Conservation (phyloP, 441 rosid genomes). For the Aleurites moluccanus region DNA sequence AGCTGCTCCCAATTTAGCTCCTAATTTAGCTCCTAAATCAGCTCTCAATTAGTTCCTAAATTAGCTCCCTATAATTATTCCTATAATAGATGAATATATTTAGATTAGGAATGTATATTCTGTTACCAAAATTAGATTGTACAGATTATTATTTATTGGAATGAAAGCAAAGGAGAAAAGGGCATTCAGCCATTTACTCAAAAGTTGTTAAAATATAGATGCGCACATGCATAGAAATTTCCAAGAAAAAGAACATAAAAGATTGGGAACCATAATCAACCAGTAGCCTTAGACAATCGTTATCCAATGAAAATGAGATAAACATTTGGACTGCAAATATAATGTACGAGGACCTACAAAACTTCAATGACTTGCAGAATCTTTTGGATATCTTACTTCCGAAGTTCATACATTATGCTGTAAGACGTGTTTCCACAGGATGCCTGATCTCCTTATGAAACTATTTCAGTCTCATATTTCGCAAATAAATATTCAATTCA, state of each 20-base stretch:
- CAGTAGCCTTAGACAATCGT: background rate
- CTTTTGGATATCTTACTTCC: background rate
- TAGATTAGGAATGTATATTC: too few relatives aligned
- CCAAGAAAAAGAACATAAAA: background rate
- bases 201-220: too few relatives aligned
- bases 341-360: background rate
- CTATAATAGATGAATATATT: too few relatives aligned
- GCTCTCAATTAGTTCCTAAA: too few relatives aligned
- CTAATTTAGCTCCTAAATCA: too few relatives aligned
- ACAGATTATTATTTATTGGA: too few relatives aligned
- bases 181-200: too few relatives aligned
- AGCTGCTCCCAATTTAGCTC: too few relatives aligned
- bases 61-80: too few relatives aligned
- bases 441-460: constrained; percentile 15
- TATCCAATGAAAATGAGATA: background rate
- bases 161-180: too few relatives aligned
- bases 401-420: background rate
- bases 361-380: background rate
- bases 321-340: background rate
- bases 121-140: too few relatives aligned
- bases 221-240: background rate
- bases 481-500: background rate
- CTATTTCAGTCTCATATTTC: background rate
- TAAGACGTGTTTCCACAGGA: background rate
- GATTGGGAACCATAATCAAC: background rate